Conservation (phyloP, 768 basidiomycete genomes). For the Paxillus rubicundulus region DNA sequence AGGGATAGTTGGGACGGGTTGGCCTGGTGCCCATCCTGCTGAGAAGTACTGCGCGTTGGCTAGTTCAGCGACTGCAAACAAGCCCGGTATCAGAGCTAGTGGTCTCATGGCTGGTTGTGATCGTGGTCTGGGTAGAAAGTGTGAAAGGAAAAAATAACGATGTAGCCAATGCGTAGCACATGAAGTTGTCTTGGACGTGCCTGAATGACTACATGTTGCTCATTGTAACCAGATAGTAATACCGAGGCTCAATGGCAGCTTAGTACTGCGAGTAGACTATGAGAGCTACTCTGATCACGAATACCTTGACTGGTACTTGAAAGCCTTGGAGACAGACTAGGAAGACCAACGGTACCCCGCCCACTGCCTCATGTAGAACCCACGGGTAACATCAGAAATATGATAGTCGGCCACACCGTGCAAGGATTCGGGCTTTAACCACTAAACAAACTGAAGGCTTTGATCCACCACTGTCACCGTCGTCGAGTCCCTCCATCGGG, state of each 20-base stretch:
- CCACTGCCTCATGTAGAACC: too few relatives aligned
- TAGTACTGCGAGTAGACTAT: too few relatives aligned
- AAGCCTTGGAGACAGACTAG: too few relatives aligned
- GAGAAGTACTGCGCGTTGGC: constrained; percentile 72
- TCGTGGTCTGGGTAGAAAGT: background rate
- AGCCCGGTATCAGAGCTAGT: constrained; percentile 35
- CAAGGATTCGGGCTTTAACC: background rate
- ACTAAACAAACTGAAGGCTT: background rate
- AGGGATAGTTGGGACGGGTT: constrained; percentile 41
- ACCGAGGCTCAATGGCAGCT: too few relatives aligned
- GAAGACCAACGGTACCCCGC: too few relatives aligned
- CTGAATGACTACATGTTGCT: background rate
- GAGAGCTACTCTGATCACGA: too few relatives aligned
- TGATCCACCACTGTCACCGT: too few relatives aligned
- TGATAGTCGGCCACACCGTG: too few relatives aligned
- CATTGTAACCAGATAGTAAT: too few relatives aligned
- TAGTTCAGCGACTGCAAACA: constrained; percentile 19
- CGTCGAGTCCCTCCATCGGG: too few relatives aligned
- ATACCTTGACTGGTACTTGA: too few relatives aligned
- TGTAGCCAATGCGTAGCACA: background rate
- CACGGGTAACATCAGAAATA: too few relatives aligned
- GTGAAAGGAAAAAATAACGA: background rate
- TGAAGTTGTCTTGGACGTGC: background rate
- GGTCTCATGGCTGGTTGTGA: constrained; percentile 45
- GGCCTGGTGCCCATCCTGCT: constrained; percentile 77